Evolutionary conservation across 148 eudicot genomes (phyloP).

Genomic region (Vaccinium vitisidaea): DNA sequence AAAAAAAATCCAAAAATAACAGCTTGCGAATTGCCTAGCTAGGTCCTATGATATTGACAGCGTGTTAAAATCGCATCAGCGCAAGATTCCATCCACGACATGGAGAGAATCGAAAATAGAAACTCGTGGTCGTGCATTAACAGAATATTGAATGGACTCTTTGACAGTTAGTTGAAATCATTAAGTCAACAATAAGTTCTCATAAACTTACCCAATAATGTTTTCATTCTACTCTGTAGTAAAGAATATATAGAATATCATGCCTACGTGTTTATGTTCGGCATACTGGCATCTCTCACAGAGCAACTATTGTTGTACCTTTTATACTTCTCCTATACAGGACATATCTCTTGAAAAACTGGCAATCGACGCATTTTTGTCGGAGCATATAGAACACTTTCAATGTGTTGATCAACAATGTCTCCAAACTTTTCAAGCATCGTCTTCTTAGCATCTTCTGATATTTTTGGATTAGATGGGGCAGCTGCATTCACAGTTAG

Average conservation of each 20-base stretch:
- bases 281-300: neutral
- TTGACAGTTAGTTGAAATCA: neutral
- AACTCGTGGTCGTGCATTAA: neutral
- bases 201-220: neutral
- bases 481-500: neutral
- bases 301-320: neutral
- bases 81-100: neutral
- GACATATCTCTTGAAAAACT: constrained; percentile 2
- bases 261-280: neutral
- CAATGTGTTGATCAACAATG: neutral
- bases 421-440: neutral
- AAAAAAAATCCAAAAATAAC: neutral
- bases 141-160: neutral
- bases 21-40: neutral
- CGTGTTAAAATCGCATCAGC: neutral
- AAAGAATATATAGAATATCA: neutral
- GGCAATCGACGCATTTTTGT: neutral
- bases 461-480: neutral
- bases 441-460: neutral
- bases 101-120: neutral
- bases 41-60: neutral
- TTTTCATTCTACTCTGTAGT: neutral
- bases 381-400: neutral
- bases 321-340: neutral
- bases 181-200: neutral